Evolutionary conservation across 192 early-diverging fungal species (phyloP), one percentile per base, ranked within the genome.

Genomic region (Allomyces macrogynus): DNA sequence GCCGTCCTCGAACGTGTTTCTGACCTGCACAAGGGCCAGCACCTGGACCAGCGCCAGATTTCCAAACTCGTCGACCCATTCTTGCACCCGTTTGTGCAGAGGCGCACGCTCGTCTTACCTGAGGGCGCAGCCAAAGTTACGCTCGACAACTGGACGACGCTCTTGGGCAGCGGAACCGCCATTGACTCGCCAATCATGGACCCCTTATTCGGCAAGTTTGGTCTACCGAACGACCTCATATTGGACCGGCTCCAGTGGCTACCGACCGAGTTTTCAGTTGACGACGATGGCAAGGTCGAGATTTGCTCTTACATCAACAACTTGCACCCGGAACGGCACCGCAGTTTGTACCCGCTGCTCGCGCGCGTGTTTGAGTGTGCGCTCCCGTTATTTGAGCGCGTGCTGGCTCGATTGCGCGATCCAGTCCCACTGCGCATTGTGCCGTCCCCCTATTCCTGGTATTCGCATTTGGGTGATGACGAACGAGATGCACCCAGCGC

Each of bases 21-120:
- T 0, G 69, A 68, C 1, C 65, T 65, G 23, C 42, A 63, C 20
- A 70, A 69, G 63, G 75, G 77, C 68, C 80, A 72, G 69, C 74
- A 77, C 64, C 73, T 81, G 16, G 70, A 76, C 10, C 72, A 79
- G 32, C 71, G n/a, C n/a, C n/a, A n/a, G n/a, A n/a, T n/a, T n/a
- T n/a, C n/a, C n/a, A n/a, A n/a, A n/a, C n/a, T n/a, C n/a, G n/a
- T n/a, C n/a, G 72, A 81, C 60, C 80, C 76, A 8, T 76, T 76
- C 62, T 71, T 81, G 14, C 77, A 66, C 65, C 76, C 76, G 63
- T 67, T 81, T 1, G 63, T 76, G 1, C 20, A 57, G 2, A 1
- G 20, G 2, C 49, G 5, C 16, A 57, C 49, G 20, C 49, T 14
- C 49, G 49, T 57, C 16, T 57, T 57, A 14, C 1, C 12, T 5